These are phyloP conservation scores for Sergeia podlipaevii DNA, from an alignment of 208 protist species.

Conservation along the genomic window DNA sequence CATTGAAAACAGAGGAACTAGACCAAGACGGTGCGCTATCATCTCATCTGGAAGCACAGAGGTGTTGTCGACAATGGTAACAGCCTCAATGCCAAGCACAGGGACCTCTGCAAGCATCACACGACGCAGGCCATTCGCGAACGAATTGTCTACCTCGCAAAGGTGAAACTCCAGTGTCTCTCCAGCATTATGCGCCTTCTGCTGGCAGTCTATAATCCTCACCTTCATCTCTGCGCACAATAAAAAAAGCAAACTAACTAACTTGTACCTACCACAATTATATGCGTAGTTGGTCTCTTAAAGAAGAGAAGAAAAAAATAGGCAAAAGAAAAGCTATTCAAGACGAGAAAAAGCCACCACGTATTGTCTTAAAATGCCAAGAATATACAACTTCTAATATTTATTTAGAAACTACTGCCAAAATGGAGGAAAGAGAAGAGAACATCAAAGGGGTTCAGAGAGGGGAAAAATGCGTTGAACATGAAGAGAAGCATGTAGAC, in stretches of 20 bases:
- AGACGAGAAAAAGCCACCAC: no score
- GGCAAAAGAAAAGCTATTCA: no score
- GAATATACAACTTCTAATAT: no score
- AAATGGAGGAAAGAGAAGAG: no score
- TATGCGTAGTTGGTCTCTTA: neutral
- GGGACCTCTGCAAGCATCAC: conserved; percentile 99
- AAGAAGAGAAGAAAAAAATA: no score
- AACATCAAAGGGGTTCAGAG: no score
- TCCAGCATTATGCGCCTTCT: conserved; percentile 71
- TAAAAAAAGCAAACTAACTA: neutral
- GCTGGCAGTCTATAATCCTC: conserved; percentile 74
- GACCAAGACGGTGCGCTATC: conserved; percentile 97
- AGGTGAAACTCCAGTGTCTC: conserved; percentile 91
- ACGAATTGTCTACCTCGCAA: conserved; percentile 82
- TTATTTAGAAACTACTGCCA: no score
- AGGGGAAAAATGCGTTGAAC: no score
- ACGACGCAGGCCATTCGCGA: conserved; percentile 96
- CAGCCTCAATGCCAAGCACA: conserved; percentile 96
- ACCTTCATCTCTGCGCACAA: conserved; percentile 41
- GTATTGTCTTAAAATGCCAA: no score
- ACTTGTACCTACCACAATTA: neutral
- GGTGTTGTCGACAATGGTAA: conserved; percentile 94
- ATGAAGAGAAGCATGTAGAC: no score
- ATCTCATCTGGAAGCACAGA: conserved; percentile 99
- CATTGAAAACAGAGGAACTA: conserved; percentile 95